Percentiles rank a stretch among this genome's conserved stretches.
Conservation (phyloP, 202 grass and related monocot species). For the Elaeis oleifera region DNA sequence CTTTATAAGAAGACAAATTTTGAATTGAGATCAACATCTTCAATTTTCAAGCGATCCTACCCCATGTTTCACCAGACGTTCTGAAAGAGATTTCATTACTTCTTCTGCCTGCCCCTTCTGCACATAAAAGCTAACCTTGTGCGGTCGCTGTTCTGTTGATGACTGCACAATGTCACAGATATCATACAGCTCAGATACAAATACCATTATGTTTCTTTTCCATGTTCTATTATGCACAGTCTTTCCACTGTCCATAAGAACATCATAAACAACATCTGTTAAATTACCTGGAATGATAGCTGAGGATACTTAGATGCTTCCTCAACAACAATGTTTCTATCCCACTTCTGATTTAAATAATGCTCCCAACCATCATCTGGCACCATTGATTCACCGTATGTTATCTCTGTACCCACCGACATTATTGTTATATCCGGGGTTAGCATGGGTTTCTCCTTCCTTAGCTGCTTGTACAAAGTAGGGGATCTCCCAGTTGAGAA, state of each 20-base stretch:
- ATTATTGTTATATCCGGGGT: conserved; percentile 94
- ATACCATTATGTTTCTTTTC: not conserved
- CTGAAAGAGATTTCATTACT: conserved; percentile 61
- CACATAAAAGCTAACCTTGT: conserved; percentile 91
- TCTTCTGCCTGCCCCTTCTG: conserved; percentile 60
- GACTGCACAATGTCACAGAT: conserved; percentile 31
- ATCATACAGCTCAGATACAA: too few relatives aligned
- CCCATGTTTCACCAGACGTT: conserved; percentile 48
- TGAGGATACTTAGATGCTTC: conserved; percentile 59
- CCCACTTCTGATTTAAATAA: conserved; percentile 83
- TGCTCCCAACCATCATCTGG: conserved; percentile 84
- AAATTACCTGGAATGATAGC: conserved; percentile 63
- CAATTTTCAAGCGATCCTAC: conserved; percentile 32
- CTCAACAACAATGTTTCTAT: conserved; percentile 65
- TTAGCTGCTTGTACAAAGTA: conserved; percentile 80
- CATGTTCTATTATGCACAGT: too few relatives aligned
- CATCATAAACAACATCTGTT: conserved; percentile 8
- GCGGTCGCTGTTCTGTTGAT: conserved; percentile 68
- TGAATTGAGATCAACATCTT: conserved; percentile 10
- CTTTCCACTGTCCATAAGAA: conserved; percentile 1
- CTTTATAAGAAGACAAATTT: conserved; percentile 2
- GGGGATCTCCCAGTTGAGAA: conserved; percentile 88
- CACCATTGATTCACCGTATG: conserved; percentile 80
- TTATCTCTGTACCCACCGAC: conserved; percentile 94
- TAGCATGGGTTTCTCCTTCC: conserved; percentile 90